A percentile compares a stretch with the other conserved stretches of the same genome.
Evolutionary conservation across 2,329 filamentous ascomycete species (phyloP).

Genomic region (Juglanconis oblonga): DNA sequence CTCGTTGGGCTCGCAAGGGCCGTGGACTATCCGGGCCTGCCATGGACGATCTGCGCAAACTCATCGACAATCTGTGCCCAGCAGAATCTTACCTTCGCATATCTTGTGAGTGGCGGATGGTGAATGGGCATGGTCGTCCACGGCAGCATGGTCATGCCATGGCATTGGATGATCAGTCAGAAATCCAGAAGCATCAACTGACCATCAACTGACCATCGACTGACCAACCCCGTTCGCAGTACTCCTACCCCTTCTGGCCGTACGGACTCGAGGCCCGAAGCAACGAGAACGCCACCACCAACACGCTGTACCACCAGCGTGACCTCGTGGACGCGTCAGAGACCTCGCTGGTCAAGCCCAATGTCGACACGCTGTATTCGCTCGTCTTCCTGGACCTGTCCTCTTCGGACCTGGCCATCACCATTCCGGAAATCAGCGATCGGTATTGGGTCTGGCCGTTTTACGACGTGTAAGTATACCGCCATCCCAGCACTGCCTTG

Average conservation of each 20-base stretch:
- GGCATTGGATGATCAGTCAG: no score
- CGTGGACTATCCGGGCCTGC: background rate
- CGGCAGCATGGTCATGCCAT: no score
- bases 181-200: no score
- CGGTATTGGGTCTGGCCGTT: conserved; percentile 27
- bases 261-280: background rate
- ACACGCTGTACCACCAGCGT: background rate
- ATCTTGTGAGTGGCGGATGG: background rate
- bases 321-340: conserved; percentile 7
- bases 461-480: conserved; percentile 25
- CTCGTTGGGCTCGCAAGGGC: background rate
- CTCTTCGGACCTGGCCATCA: conserved; percentile 22
- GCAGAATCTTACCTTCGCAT: conserved; percentile 1
- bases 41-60: conserved; percentile 2
- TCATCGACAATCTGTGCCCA: background rate
- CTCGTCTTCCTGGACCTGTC: conserved; percentile 25
- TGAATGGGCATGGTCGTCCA: no score
- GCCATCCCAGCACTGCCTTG: no score
- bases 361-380: conserved; percentile 29
- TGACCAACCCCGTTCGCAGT: background rate
- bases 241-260: conserved; percentile 4
- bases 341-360: conserved; percentile 21
- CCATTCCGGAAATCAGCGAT: conserved; percentile 23
- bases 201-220: no score
- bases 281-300: background rate